These are phyloP conservation scores for Ganoderma boninense DNA, from an alignment of 1,284 basidiomycete species.

Conservation along the genomic window DNA sequence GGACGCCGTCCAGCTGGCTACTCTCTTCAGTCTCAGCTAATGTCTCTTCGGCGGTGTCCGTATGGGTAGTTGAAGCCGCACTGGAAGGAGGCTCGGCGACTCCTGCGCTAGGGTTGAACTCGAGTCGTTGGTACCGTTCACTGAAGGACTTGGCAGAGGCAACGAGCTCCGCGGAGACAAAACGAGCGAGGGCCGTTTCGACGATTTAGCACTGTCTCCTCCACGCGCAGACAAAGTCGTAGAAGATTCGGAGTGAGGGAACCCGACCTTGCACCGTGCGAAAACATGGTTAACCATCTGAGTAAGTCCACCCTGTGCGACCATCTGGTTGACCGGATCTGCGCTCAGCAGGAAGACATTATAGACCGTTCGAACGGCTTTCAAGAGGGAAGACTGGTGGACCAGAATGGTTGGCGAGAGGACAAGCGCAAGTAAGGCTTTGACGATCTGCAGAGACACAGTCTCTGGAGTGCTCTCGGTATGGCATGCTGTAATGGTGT, in stretches of 20 bases:
- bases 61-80: slow-evolving; percentile 22
- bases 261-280: slow-evolving; percentile 66
- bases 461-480: slow-evolving; percentile 87
- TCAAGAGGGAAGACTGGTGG: slow-evolving; percentile 93
- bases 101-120: slow-evolving; percentile 30
- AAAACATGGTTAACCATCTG: slow-evolving; percentile 99
- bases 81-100: slow-evolving; percentile 12
- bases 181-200: slow-evolving; percentile 38
- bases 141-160: slow-evolving; percentile 24
- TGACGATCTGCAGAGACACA: slow-evolving; percentile 95
- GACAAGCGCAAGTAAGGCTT: slow-evolving; percentile 89
- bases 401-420: slow-evolving; percentile 88
- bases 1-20: slow-evolving; percentile 2
- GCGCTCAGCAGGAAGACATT: slow-evolving; percentile 93
- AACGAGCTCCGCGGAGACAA: slow-evolving; percentile 43
- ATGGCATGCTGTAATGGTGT: slow-evolving; percentile 94
- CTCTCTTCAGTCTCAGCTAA: slow-evolving; percentile 9
- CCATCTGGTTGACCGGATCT: slow-evolving; percentile 93
- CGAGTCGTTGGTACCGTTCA: slow-evolving; percentile 26
- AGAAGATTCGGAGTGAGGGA: slow-evolving; percentile 37
- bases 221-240: slow-evolving; percentile 33
- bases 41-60: slow-evolving; percentile 21
- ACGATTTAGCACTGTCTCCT: slow-evolving; percentile 24
- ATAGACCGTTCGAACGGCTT: slow-evolving; percentile 96
- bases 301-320: slow-evolving; percentile 94